phyloP scores from a whole-genome alignment of 139 green algal genomes.

The Tetradesmus lagerheimii region DNA sequence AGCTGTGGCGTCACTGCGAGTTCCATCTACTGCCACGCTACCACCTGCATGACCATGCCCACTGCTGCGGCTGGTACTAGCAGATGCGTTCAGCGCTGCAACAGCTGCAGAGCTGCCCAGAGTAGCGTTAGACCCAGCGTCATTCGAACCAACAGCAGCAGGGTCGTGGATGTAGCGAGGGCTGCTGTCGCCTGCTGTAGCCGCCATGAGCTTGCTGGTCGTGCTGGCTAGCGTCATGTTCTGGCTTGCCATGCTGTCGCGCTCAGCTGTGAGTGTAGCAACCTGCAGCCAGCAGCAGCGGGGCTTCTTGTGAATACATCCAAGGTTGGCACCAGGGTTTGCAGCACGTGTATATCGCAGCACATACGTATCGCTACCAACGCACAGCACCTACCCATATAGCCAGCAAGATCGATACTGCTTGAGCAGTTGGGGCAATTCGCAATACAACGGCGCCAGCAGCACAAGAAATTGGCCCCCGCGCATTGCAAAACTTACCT shows the following conservation, averaged over 20 bases:
- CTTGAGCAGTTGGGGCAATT: too few species aligned
- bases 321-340: too few species aligned
- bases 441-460: background rate
- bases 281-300: constrained; percentile 20
- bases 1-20: background rate
- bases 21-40: background rate
- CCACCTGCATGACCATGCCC: background rate
- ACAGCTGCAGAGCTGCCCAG: background rate
- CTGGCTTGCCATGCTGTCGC: constrained; percentile 43
- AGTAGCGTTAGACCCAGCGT: too few species aligned
- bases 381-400: background rate
- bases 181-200: background rate
- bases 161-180: background rate
- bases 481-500: background rate
- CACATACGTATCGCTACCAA: too few species aligned
- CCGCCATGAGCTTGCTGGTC: constrained; percentile 37
- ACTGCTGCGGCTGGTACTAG: background rate
- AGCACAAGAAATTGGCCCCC: background rate
- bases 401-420: background rate
- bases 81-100: background rate
- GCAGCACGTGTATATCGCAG: background rate
- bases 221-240: constrained; percentile 37
- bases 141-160: background rate
- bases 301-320: background rate
- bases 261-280: constrained; percentile 14